Base-by-base conservation (phyloP, 352 stramenopile genomes). In the Pythium angustatum region DNA sequence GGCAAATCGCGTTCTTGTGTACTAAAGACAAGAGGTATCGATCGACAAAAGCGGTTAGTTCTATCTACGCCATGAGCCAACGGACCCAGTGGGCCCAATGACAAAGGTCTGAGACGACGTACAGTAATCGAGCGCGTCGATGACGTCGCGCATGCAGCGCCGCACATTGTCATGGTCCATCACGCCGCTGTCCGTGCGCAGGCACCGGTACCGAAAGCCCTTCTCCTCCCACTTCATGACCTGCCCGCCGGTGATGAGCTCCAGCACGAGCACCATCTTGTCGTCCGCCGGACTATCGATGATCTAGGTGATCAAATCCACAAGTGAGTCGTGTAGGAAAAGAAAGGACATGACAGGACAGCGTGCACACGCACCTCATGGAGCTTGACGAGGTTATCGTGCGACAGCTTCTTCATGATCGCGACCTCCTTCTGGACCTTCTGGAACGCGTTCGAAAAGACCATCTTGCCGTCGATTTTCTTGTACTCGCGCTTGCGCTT, bases 221-320 rank as follows among this genome's bases (percentile, higher is more conserved):
- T 90, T 83, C 38, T 91, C 75, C 61, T 96, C 86, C 81, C 84
- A 96, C 53, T 90, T 59, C 88, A 96, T 94, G 41, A 94, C 76
- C 31, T 93, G 83, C 1, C 88, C 88, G 40, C 84, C 81, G 26
- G 76, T 79, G 50, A 96, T 87, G 41, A 94, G 79, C 58, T 96
- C 87, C 0, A 94, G 75, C 24, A 96, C 83, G 27, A 94, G 68
- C 27, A 90, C 89, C 69, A 92, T 81, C 62, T 88, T 92, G 71
- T 90, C 78, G 45, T 92, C 79, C 31, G 69, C 74, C 0, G 78
- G 79, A 30, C 83, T 92, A 64, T 96, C 85, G 38, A 96, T 93
- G 40, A 95, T 81, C 77, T 90, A 52, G n/a, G n/a, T n/a, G n/a
- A n/a, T n/a, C n/a, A n/a, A n/a, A n/a, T n/a, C n/a, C n/a, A n/a